Conservation (phyloP, 768 basidiomycete genomes). For the Coprinopsis cinerea region DNA sequence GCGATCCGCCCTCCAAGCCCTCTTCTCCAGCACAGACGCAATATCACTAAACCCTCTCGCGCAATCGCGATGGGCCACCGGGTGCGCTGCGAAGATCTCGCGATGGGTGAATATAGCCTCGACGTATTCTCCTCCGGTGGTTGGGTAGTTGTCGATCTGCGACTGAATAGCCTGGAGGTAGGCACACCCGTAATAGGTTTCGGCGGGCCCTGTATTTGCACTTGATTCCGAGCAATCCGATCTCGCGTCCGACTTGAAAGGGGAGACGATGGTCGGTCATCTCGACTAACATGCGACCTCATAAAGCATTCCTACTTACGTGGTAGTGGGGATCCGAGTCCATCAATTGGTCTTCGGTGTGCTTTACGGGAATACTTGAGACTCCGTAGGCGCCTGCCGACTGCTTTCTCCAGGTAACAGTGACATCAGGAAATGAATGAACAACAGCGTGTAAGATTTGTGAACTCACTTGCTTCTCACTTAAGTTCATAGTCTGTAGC, state of each 20-base stretch:
- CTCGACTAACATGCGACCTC: too few species aligned
- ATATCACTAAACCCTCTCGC: conserved; percentile 60
- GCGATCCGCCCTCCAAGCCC: conserved; percentile 66
- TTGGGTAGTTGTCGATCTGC: conserved; percentile 47
- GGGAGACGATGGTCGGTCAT: too few species aligned
- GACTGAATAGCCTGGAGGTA: conserved; percentile 56
- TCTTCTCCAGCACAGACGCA: conserved; percentile 54
- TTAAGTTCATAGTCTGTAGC: conserved; percentile 45
- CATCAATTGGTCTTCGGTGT: conserved; percentile 37
- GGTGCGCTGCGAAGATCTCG: conserved; percentile 57
- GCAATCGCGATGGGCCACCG: conserved; percentile 59
- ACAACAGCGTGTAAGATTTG: background rate
- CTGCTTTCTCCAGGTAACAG: conserved; percentile 41
- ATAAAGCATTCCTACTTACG: conserved; percentile 23
- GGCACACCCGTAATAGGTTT: conserved; percentile 45
- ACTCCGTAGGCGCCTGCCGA: conserved; percentile 19
- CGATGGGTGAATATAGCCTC: conserved; percentile 77
- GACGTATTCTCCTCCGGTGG: conserved; percentile 70
- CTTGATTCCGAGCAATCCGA: conserved; percentile 41
- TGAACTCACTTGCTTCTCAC: conserved; percentile 27
- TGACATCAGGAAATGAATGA: background rate
- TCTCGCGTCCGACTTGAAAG: conserved; percentile 34
- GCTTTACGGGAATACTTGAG: conserved; percentile 12
- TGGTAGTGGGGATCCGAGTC: conserved; percentile 42
- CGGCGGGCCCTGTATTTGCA: conserved; percentile 26